Base-by-base conservation (phyloP, 768 basidiomycete species). In the Tulasnella sp. region DNA sequence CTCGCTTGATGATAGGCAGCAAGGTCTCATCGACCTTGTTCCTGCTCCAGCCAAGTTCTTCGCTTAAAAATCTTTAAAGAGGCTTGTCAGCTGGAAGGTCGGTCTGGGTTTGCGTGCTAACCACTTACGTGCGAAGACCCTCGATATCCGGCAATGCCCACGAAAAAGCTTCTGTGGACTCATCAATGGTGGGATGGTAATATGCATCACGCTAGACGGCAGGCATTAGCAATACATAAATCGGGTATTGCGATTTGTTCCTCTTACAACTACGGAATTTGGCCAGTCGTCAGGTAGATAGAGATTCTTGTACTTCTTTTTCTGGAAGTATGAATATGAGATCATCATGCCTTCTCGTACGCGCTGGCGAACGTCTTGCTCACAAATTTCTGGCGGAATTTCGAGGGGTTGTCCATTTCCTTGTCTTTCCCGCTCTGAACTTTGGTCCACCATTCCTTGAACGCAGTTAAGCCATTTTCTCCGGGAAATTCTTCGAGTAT, bases 131-230 rank as follows among this genome's bases (percentile, higher is more conserved):
- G 80, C 96, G 90, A 75, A 99, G 88, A 3, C 92, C 96, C 82
- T 98, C 95, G 1, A 99, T 89, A 83, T 99, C 98, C n/a, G 96
- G 95, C 80, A 96, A 86, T 5, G 94, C 96, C 97, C 97, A 99
- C 81, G 95, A 94, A 83, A 99, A 99, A 0, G 93, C 91, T 80
- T 98, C 96, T 77, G 95, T 91, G 0, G 95, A 97, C 51, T 90
- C 89, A 82, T 98, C 96, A 9, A 97, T 93, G 0, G 91, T 89
- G 0, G 97, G 97, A 82, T 95, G 90, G 82, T 93, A 93, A 84
- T 99, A 99, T 11, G 95, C 97, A 79, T 97, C 94, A 78, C 93
- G 87, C 95, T 98, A 82, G 61, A 73, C 26, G 15, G 69, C 70
- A 37, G 13, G 15, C 23, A 42, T 39, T 70, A 48, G 5, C 5